phyloP scores from a whole-genome alignment of 805 yeast genomes.

The Pachysolen tannophilus region DNA sequence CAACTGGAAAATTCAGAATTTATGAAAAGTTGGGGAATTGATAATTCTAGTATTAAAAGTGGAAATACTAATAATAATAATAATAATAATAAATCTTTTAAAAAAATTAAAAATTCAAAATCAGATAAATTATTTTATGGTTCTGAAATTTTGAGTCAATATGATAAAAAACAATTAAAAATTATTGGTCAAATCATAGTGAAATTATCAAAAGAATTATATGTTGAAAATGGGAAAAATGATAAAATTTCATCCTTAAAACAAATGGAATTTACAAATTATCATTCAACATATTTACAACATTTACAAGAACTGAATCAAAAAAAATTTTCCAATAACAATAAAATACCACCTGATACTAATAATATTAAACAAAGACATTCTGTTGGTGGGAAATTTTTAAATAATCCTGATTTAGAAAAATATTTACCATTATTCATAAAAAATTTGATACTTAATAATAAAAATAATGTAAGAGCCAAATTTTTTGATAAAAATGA shows the following conservation, averaged over 20 bases:
- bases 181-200: slow-evolving; percentile 13
- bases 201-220: slow-evolving; percentile 13
- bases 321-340: no score
- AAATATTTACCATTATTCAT: slow-evolving; percentile 11
- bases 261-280: no score
- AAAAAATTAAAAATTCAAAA: slow-evolving; percentile 1
- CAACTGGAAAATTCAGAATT: slow-evolving; percentile 17
- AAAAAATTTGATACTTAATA: slow-evolving; percentile 8
- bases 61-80: slow-evolving; percentile 4
- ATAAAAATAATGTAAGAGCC: not conserved
- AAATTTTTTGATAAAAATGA: not conserved
- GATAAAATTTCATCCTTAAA: not conserved
- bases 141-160: slow-evolving; percentile 14
- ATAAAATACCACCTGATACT: no score
- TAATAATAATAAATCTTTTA: no score
- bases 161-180: slow-evolving; percentile 15
- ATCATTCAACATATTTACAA: slow-evolving; percentile 1
- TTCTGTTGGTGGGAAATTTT: not conserved
- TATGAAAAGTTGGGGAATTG: slow-evolving; percentile 24
- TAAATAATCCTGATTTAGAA: slow-evolving; percentile 10
- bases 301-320: slow-evolving; percentile 2
- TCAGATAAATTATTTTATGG: slow-evolving; percentile 12
- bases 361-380: not conserved
- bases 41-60: slow-evolving; percentile 10
- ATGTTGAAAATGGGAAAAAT: not conserved